Conservation (phyloP, 2,329 filamentous ascomycete species). For the Aspergillus sclerotialis region DNA sequence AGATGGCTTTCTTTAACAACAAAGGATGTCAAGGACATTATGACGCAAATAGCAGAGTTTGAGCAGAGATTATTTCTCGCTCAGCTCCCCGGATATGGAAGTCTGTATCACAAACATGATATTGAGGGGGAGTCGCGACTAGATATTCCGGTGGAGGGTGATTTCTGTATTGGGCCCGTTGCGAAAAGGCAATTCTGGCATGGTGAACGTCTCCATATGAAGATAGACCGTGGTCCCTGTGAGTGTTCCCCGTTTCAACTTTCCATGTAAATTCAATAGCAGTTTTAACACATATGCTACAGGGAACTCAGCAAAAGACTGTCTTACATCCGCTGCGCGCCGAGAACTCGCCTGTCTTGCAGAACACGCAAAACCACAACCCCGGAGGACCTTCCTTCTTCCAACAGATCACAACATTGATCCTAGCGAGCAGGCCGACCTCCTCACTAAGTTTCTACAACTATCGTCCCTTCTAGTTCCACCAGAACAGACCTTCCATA, state of each 20-base stretch:
- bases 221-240: constrained; percentile 21
- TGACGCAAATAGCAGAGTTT: constrained; percentile 18
- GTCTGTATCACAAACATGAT: constrained; percentile 19
- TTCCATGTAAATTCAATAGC: not conserved
- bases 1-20: constrained; percentile 19
- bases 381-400: constrained; percentile 19
- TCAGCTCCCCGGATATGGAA: constrained; percentile 20
- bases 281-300: constrained; percentile 2
- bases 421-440: constrained; percentile 14
- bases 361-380: constrained; percentile 17
- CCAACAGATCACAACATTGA: constrained; percentile 17
- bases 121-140: constrained; percentile 10
- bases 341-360: constrained; percentile 16
- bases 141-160: constrained; percentile 8
- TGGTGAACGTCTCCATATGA: constrained; percentile 15
- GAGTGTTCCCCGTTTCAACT: constrained; percentile 2
- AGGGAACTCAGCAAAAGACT: constrained; percentile 15
- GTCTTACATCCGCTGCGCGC: constrained; percentile 17
- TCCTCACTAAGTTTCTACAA: constrained; percentile 18
- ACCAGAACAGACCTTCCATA: constrained; percentile 5
- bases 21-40: constrained; percentile 16
- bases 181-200: constrained; percentile 23
- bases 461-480: constrained; percentile 14
- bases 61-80: constrained; percentile 20
- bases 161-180: constrained; percentile 22